Conservation (phyloP, 257 asterid species). For the Capsicum pubescens region DNA sequence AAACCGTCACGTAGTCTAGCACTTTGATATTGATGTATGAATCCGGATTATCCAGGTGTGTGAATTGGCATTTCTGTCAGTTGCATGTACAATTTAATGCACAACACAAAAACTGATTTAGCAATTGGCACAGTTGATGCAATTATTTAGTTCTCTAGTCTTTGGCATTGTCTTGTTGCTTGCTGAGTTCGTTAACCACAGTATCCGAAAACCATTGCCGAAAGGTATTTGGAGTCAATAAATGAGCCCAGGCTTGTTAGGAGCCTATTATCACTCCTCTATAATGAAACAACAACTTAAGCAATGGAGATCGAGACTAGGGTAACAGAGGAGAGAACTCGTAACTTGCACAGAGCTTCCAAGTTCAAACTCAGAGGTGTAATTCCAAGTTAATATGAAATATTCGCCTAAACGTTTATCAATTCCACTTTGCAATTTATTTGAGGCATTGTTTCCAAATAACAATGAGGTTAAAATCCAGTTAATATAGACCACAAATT, state of each 20-base stretch:
- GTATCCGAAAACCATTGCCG: neutral
- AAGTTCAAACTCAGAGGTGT: neutral
- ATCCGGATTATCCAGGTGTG: neutral
- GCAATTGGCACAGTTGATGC: neutral
- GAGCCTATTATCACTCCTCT: neutral
- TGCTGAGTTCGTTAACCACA: no score
- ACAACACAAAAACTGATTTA: neutral
- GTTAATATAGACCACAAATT: neutral
- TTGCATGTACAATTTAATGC: neutral
- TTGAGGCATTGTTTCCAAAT: neutral
- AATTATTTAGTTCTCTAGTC: neutral
- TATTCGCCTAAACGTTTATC: neutral
- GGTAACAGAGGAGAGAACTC: neutral
- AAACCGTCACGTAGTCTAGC: neutral
- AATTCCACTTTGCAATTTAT: neutral
- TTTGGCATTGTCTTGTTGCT: neutral
- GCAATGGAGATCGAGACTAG: neutral
- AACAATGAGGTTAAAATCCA: neutral
- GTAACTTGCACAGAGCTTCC: neutral
- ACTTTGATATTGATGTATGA: neutral
- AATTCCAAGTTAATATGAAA: neutral
- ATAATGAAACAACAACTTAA: neutral
- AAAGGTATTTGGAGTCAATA: neutral
- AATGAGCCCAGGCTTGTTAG: neutral
- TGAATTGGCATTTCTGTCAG: constrained; percentile 4